Percentiles rank a stretch among this genome's conserved stretches.
Evolutionary conservation across 1,284 basidiomycete species (phyloP).

Genomic region (Cutaneotrichosporon sp.): DNA sequence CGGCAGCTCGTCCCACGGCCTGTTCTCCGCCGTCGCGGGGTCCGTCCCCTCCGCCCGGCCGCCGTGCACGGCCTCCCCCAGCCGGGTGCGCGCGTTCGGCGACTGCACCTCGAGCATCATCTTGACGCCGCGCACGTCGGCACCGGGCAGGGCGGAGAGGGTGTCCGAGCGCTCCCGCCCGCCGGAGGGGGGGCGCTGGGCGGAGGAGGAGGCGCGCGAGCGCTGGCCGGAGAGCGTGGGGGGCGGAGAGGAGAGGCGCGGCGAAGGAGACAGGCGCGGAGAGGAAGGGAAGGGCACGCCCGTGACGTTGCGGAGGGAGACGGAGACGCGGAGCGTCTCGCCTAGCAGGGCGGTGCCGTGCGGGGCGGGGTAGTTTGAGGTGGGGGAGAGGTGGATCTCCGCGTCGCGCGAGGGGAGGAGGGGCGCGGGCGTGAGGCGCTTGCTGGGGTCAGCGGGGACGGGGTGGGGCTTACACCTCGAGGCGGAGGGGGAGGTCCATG

Average conservation of each 20-base stretch:
- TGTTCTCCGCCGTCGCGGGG: slow-evolving; percentile 17
- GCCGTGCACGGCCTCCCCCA: slow-evolving; percentile 47
- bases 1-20: slow-evolving; percentile 26
- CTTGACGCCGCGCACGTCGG: slow-evolving; percentile 38
- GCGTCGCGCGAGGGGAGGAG: slow-evolving; percentile 18
- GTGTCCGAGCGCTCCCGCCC: not conserved
- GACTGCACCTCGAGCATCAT: slow-evolving; percentile 51
- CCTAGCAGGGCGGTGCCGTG: slow-evolving; percentile 42
- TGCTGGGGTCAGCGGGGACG: slow-evolving; percentile 7
- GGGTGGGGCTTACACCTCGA: slow-evolving; percentile 10
- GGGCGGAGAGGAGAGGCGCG: not conserved
- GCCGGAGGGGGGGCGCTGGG: not conserved
- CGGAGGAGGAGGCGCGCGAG: not conserved
- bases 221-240: not conserved
- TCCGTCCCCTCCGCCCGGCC: slow-evolving; percentile 8
- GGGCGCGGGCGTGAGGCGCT: slow-evolving; percentile 10
- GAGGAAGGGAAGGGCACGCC: not conserved
- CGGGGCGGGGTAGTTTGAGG: slow-evolving; percentile 42
- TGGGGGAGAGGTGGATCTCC: slow-evolving; percentile 38
- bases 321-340: slow-evolving; percentile 29
- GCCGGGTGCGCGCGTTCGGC: slow-evolving; percentile 34
- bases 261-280: not conserved
- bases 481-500: slow-evolving; percentile 13
- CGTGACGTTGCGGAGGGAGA: slow-evolving; percentile 39
- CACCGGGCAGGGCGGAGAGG: not conserved